Evolutionary conservation across 768 basidiomycete species (phyloP).

Genomic region (Cystofilobasidium bisporidii): DNA sequence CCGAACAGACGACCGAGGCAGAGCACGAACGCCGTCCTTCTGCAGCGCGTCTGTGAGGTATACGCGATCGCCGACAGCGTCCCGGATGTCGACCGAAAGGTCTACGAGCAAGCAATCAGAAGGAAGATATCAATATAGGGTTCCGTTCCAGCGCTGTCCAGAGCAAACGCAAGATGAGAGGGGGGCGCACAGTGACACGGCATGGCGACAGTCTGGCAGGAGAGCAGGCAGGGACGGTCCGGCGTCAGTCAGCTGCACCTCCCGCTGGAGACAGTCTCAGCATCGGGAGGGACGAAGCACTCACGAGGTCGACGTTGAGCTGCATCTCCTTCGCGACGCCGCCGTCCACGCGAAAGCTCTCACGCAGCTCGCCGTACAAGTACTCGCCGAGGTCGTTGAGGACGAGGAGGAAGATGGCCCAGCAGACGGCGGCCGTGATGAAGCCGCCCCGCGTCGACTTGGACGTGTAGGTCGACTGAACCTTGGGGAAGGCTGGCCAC

Average conservation of each 20-base stretch:
- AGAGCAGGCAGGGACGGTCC: not conserved
- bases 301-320: conserved; percentile 72
- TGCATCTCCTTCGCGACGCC: conserved; percentile 54
- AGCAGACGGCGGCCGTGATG: conserved; percentile 58
- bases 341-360: conserved; percentile 75
- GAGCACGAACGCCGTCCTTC: conserved; percentile 63
- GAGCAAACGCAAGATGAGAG: not conserved
- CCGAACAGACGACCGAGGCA: not conserved
- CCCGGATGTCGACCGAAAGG: conserved; percentile 77
- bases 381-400: conserved; percentile 85
- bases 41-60: conserved; percentile 68
- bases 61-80: conserved; percentile 85
- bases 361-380: conserved; percentile 86
- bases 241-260: no score
- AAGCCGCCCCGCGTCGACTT: conserved; percentile 72
- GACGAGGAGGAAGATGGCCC: conserved; percentile 62
- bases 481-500: conserved; percentile 15
- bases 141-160: no score
- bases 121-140: no score
- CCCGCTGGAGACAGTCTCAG: no score
- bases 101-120: conserved; percentile 44
- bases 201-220: conserved; percentile 21
- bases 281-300: no score
- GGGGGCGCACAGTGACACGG: conserved; percentile 25
- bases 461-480: conserved; percentile 56